Percentiles rank a stretch among this genome's conserved stretches.
Conservation (phyloP, 352 stramenopile genomes). For the Pythium apleroticum region DNA sequence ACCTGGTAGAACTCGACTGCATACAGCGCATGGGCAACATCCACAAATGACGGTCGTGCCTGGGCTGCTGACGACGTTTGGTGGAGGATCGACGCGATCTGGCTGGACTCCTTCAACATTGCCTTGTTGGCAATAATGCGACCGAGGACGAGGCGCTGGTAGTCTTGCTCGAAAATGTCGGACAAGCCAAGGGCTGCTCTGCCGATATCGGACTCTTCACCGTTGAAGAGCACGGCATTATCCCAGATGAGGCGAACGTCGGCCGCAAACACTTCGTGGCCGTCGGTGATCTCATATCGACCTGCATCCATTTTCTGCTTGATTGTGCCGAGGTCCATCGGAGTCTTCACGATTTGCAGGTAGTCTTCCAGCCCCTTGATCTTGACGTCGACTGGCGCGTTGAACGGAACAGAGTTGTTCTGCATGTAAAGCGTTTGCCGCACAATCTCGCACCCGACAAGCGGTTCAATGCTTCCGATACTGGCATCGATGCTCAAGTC, state of each 20-base stretch:
- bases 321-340: constrained; percentile 91
- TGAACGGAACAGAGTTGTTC: constrained; percentile 77
- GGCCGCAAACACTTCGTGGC: constrained; percentile 62
- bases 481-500: constrained; percentile 72
- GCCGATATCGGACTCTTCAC: constrained; percentile 75
- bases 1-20: constrained; percentile 69
- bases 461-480: constrained; percentile 67
- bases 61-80: constrained; percentile 15
- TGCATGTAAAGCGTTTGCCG: constrained; percentile 84
- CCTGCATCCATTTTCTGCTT: constrained; percentile 71
- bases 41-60: constrained; percentile 42
- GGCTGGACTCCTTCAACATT: constrained; percentile 43
- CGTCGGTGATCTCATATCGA: constrained; percentile 60
- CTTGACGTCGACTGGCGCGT: constrained; percentile 76
- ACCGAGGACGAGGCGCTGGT: constrained; percentile 66
- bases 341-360: constrained; percentile 77
- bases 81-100: constrained; percentile 8
- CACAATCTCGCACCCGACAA: constrained; percentile 80
- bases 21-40: constrained; percentile 73
- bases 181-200: constrained; percentile 64
- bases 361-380: constrained; percentile 88
- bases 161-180: constrained; percentile 84
- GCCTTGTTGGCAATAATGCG: constrained; percentile 56
- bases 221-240: constrained; percentile 78
- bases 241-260: constrained; percentile 87